Conservation (phyloP, 345 rosid species). For the Bruguiera gymnorhiza region DNA sequence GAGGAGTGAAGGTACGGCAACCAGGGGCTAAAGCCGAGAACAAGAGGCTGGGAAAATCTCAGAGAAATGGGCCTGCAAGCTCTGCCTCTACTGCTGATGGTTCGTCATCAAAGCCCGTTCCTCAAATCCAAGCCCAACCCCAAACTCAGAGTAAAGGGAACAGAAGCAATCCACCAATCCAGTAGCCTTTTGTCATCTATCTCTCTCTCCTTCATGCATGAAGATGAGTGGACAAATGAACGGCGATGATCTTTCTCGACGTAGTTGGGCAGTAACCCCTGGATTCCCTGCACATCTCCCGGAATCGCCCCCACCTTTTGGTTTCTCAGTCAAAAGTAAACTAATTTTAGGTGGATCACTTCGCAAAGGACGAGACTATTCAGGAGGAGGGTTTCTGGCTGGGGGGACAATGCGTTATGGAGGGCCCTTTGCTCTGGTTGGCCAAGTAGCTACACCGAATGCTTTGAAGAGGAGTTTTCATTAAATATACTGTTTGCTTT, state of each 20-base stretch:
- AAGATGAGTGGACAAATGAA: constrained; percentile 32
- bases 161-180: constrained; percentile 1
- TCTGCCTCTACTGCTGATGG: constrained; percentile 23
- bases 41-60: constrained; percentile 66
- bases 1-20: constrained; percentile 97
- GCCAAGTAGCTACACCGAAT: too few relatives aligned
- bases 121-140: constrained; percentile 10
- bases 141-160: constrained; percentile 17
- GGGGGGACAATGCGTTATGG: not conserved
- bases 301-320: not conserved
- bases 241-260: constrained; percentile 10
- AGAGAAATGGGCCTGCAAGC: constrained; percentile 42
- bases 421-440: too few relatives aligned
- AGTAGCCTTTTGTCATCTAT: not conserved
- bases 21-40: constrained; percentile 54
- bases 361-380: constrained; percentile 13
- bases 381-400: constrained; percentile 3
- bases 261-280: constrained; percentile 9
- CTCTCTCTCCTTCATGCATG: constrained; percentile 47
- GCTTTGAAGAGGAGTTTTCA: too few relatives aligned
- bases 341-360: not conserved
- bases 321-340: constrained; percentile 13
- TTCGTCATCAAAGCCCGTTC: constrained; percentile 20
- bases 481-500: too few relatives aligned
- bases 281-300: constrained; percentile 7